These are phyloP conservation scores for Mycena albidolilacea DNA, from an alignment of 768 basidiomycete species.

Conservation along the genomic window DNA sequence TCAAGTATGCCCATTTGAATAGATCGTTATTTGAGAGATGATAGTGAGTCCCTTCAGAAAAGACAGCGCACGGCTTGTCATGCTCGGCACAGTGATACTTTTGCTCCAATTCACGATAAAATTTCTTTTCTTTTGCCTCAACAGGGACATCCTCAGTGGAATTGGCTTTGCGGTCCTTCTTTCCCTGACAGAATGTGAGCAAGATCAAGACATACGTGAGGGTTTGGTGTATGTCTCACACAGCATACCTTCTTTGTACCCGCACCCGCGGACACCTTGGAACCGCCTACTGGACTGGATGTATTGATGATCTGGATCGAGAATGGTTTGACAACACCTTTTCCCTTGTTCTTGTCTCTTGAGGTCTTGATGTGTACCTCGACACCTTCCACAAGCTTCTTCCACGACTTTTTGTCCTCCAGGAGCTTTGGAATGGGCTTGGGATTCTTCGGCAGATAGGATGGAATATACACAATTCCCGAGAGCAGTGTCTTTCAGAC, in stretches of 20 bases:
- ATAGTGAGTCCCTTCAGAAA: slow-evolving; percentile 20
- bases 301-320: not conserved
- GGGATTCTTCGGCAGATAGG: slow-evolving; percentile 36
- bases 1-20: slow-evolving; percentile 14
- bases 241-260: slow-evolving; percentile 24
- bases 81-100: slow-evolving; percentile 27
- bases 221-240: no score
- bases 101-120: slow-evolving; percentile 24
- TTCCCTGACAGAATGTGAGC: not conserved
- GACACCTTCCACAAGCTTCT: slow-evolving; percentile 22
- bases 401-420: slow-evolving; percentile 33
- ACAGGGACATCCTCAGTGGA: not conserved
- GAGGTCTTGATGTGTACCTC: not conserved
- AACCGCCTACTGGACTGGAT: not conserved
- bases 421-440: slow-evolving; percentile 41
- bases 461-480: slow-evolving; percentile 29
- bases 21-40: slow-evolving; percentile 7
- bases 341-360: slow-evolving; percentile 3
- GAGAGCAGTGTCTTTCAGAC: slow-evolving; percentile 6
- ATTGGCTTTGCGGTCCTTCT: not conserved
- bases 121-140: not conserved
- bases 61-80: slow-evolving; percentile 27
- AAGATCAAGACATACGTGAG: not conserved
- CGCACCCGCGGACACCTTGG: not conserved
- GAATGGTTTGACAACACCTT: slow-evolving; percentile 4